Conservation (phyloP, 2,329 filamentous ascomycete species). For the Calonectria naviculata region DNA sequence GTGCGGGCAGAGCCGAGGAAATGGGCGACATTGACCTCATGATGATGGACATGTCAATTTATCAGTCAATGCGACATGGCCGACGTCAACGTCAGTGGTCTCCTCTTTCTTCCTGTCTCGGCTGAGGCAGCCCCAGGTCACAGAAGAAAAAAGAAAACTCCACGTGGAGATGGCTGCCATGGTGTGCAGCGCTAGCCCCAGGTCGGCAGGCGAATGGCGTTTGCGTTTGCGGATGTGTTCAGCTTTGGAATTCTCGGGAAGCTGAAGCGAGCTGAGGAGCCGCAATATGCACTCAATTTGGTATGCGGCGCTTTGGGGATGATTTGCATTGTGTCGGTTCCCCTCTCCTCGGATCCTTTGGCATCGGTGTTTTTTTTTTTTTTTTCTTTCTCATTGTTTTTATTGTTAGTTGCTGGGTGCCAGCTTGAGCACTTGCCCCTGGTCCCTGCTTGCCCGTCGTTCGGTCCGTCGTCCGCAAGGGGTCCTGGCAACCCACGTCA, state of each 20-base stretch:
- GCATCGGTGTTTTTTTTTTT: neutral
- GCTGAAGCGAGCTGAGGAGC: neutral
- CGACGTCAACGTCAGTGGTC: neutral
- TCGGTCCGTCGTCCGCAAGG: constrained; percentile 5
- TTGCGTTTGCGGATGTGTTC: constrained; percentile 1
- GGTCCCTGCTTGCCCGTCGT: neutral
- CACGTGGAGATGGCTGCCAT: constrained; percentile 35
- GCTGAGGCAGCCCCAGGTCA: neutral
- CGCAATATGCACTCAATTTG: neutral
- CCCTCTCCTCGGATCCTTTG: neutral
- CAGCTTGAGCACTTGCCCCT: neutral
- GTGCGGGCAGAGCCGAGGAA: neutral
- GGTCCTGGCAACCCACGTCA: constrained; percentile 1
- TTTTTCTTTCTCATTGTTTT: neutral
- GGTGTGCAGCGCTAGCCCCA: constrained; percentile 21
- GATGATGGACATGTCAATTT: neutral
- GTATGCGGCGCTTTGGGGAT: neutral
- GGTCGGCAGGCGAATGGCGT: constrained; percentile 7
- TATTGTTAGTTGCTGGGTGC: neutral
- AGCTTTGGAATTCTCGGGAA: neutral
- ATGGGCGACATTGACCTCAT: neutral
- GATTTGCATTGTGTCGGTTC: neutral
- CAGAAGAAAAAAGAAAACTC: constrained; percentile 7
- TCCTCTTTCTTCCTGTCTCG: neutral
- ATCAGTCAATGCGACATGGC: neutral